Percentiles rank a stretch among this genome's conserved stretches.
phyloP scores from a whole-genome alignment of 148 eudicot genomes.

The Chenopodium suecicum region DNA sequence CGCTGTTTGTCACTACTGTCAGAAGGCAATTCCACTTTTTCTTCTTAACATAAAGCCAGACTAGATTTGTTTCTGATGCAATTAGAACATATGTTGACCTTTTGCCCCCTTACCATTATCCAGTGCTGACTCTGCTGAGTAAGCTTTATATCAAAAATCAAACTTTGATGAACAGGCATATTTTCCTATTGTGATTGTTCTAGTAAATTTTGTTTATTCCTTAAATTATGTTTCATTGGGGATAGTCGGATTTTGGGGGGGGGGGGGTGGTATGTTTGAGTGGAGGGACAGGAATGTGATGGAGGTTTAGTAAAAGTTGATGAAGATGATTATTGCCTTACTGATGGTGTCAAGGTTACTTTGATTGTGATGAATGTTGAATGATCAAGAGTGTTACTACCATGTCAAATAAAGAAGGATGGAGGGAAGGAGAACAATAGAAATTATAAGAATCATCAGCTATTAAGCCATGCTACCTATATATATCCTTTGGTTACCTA shows the following conservation, averaged over 20 bases:
- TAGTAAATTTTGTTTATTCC: neutral
- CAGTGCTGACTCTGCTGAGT: neutral
- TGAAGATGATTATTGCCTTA: neutral
- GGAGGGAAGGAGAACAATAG: neutral
- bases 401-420: neutral
- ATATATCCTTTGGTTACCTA: neutral
- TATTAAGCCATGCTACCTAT: neutral
- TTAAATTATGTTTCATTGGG: neutral
- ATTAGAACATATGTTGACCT: neutral
- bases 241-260: neutral
- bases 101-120: neutral
- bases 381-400: neutral
- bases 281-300: no score
- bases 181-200: neutral
- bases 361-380: no score
- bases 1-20: neutral
- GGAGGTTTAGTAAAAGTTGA: neutral
- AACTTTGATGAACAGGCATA: neutral
- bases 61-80: neutral
- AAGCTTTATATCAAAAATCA: neutral
- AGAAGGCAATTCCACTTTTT: no score
- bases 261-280: no score
- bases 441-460: neutral
- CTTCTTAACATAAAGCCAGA: neutral
- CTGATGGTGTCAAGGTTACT: neutral